Base-by-base conservation (phyloP, 2,329 filamentous ascomycete species). In the Cladobotryum protrusum region DNA sequence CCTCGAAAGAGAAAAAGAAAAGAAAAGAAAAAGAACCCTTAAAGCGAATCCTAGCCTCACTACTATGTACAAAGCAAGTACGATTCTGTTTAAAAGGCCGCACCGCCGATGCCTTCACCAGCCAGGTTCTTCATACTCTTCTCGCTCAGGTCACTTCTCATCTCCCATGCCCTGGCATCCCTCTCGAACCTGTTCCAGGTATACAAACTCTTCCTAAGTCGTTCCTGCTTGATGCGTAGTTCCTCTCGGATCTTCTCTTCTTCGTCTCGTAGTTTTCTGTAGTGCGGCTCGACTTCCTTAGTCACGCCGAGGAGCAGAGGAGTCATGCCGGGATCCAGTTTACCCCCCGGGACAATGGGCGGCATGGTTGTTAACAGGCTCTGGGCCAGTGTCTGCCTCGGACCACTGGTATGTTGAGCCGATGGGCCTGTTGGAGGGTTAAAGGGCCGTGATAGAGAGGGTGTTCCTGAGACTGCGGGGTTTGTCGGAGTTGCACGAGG, bases 371-470 rank as follows among this genome's bases (percentile, higher is more conserved):
- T 64, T 2, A 82, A 65, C 15, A 81, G 66, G 57, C 68, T 75
- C 55, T 82, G 77, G 2, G 75, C 76, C 9, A 82, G 65, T 18
- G 72, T 74, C 48, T 70, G 73, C 19, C 72, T 67, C 42, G 65
- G 60, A 49, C 58, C 61, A 50, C 61, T 58, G 42, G 63, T 58
- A 52, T 69, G 67, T 53, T 69, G 67, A n/a, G 66, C 61, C 15
- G 69, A 67, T n/a, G 78, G 78, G 3, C 78, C 78, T 1, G 78
- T 81, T 3, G 77, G 78, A 2, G 78, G 78, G 55, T 81, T 81
- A 61, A 82, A 81, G 0, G 76, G 71, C 14, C 68, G 63, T 19
- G 60, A 53, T 70, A 77, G 54, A 59, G 66, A 50, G 61, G 74
- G 67, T 3, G 71, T 71, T 8, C 70, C 64, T 8, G 71, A 60